Percentiles rank a stretch among this genome's conserved stretches.
phyloP scores from a whole-genome alignment of 129 eudicot species.

The Helianthus tuberosus region DNA sequence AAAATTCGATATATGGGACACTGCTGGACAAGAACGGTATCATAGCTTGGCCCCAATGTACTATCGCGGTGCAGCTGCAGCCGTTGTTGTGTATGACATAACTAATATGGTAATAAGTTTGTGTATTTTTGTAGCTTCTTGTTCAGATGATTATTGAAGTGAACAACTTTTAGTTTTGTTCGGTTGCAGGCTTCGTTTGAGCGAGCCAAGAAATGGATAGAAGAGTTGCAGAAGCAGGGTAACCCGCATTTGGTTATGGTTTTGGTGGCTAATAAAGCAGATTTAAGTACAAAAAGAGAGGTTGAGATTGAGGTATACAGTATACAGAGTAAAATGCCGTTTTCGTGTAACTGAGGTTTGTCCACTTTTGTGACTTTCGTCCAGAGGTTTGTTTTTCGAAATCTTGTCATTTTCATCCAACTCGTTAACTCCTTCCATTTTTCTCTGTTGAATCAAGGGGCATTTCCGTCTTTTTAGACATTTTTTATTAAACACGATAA shows the following conservation, averaged over 20 bases:
- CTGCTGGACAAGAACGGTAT: conserved; percentile 75
- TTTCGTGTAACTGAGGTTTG: no score
- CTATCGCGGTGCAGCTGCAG: conserved; percentile 72
- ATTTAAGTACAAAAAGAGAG: conserved; percentile 47
- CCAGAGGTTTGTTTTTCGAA: no score
- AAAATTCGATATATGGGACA: conserved; percentile 70
- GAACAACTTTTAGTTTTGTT: neutral
- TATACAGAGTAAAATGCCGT: neutral
- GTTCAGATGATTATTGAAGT: neutral
- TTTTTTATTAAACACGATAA: no score
- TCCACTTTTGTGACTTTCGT: no score
- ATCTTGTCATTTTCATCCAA: no score
- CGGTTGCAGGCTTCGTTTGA: conserved; percentile 51
- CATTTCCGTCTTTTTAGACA: no score
- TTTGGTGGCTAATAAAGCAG: conserved; percentile 62
- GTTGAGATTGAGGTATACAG: conserved; percentile 54
- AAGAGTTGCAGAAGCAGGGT: conserved; percentile 54
- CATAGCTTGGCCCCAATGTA: conserved; percentile 73
- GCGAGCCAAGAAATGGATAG: conserved; percentile 58
- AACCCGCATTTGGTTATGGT: conserved; percentile 50
- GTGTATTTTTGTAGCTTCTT: neutral
- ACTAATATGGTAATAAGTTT: conserved; percentile 45
- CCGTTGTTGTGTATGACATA: conserved; percentile 55
- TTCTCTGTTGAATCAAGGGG: no score
- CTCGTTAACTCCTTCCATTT: no score